Base-by-base conservation (phyloP, 2,329 filamentous ascomycete genomes). In the Plenodomus tracheiphilus region DNA sequence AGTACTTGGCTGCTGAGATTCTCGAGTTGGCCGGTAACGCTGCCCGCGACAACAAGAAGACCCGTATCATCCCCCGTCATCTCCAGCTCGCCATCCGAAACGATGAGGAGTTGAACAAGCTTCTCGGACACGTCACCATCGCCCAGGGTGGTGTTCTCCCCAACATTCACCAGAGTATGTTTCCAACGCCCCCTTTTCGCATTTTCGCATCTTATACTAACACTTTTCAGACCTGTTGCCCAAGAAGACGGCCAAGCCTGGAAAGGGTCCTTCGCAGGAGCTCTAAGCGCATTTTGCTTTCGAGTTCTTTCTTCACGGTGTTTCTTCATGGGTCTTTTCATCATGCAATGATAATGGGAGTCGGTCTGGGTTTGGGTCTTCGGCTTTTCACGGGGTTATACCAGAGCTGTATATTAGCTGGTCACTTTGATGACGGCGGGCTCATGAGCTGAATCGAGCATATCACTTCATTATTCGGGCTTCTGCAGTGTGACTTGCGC, bases 41-140 rank as follows among this genome's bases (percentile, higher is more conserved):
- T 70, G 94, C 94, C 59, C 93, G 94, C 69, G 94, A 99, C 82
- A 97, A 97, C 87, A 99, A 99, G 90, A 97, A 97, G 89, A 99
- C 93, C 61, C 92, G 94, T 88, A 99, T 99, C 81, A 99, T 97
- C 55, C 94, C 94, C 62, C 91, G 94, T 79, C 94, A 99, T 79
- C 86, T 99, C 40, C 94, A 99, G 83, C 91, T 99, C 68, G 94
- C 94, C 79, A 99, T 99, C 82, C 88, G 94, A 73, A 97, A 97
- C 81, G 93, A 97, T 78, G 93, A 97, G 85, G 94, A 99, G 81
- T 78, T 97, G 89, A 97, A 97, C 89, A 97, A 96, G 85, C 87
- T 96, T 57, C 84, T 96, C 61, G 92, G 92, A 50, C 91, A 96
- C 75, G 91, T 96, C 78, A 97, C 91, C 75, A 96, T 96, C 70